Percentiles rank a stretch among this genome's conserved stretches.
Conservation (phyloP, 768 basidiomycete species). For the Daedaleopsis sinensis region DNA sequence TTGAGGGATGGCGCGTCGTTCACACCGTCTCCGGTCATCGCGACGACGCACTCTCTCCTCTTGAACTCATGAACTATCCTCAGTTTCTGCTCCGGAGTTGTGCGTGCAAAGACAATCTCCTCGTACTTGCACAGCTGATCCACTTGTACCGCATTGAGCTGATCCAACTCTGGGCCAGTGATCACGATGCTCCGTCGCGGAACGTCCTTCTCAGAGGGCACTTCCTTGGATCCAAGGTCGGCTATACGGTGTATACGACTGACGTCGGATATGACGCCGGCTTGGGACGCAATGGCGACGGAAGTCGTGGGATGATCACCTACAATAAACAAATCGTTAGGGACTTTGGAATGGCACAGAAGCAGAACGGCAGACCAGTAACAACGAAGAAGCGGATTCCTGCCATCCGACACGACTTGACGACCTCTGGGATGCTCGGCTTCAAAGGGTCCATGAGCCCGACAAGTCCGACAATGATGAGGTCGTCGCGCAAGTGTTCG, state of each 20-base stretch:
- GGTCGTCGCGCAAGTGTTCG: slow-evolving; percentile 41
- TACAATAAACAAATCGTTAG: slow-evolving; percentile 9
- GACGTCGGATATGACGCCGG: slow-evolving; percentile 56
- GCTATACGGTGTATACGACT: slow-evolving; percentile 23
- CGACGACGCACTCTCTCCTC: slow-evolving; percentile 49
- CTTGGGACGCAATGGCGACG: slow-evolving; percentile 60
- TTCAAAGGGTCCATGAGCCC: slow-evolving; percentile 62
- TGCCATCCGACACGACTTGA: slow-evolving; percentile 50
- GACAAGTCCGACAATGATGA: slow-evolving; percentile 58
- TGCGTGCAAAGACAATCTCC: slow-evolving; percentile 61
- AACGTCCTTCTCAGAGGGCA: slow-evolving; percentile 18
- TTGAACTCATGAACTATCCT: slow-evolving; percentile 64
- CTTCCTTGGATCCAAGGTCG: slow-evolving; percentile 32
- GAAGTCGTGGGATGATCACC: slow-evolving; percentile 61
- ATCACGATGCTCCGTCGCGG: slow-evolving; percentile 41
- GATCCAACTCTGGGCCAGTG: slow-evolving; percentile 39
- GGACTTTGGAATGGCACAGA: background rate
- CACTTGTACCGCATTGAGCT: slow-evolving; percentile 17
- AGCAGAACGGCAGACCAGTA: slow-evolving; percentile 41
- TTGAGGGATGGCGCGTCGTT: slow-evolving; percentile 60
- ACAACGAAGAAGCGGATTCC: slow-evolving; percentile 67
- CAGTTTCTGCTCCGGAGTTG: slow-evolving; percentile 63
- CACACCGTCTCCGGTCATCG: slow-evolving; percentile 67
- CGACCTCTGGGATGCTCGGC: slow-evolving; percentile 53
- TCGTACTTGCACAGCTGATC: slow-evolving; percentile 35